phyloP scores from a whole-genome alignment of 305 asterid genomes.

The Nicotiana rustica region DNA sequence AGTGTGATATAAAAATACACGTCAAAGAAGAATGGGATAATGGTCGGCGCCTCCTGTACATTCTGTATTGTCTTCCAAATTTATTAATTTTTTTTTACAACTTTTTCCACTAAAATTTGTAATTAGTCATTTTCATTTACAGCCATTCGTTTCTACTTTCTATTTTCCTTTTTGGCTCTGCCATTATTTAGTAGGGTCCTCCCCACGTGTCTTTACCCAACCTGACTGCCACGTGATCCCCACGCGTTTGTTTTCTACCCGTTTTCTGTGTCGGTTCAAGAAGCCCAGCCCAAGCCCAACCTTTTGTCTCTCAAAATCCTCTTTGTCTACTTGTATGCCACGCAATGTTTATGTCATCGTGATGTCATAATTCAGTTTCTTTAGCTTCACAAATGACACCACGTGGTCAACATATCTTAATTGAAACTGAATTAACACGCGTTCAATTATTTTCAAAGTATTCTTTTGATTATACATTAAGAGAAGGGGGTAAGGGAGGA shows the following conservation, averaged over 20 bases:
- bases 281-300: constrained; percentile 19
- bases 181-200: constrained; percentile 17
- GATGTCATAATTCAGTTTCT: not conserved
- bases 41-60: constrained; percentile 28
- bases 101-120: not conserved
- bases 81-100: not conserved
- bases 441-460: not conserved
- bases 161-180: not conserved
- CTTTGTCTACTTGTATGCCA: constrained; percentile 9
- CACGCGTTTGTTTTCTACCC: constrained; percentile 18
- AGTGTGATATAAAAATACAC: constrained; percentile 7
- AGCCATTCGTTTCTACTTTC: constrained; percentile 17
- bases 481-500: not conserved
- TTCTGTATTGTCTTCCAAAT: not conserved
- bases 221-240: constrained; percentile 48
- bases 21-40: not conserved
- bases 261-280: constrained; percentile 17
- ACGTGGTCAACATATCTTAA: not conserved
- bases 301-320: not conserved
- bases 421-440: not conserved
- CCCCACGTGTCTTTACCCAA: constrained; percentile 16
- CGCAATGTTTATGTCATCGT: not conserved
- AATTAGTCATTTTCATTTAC: not conserved
- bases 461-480: not conserved
- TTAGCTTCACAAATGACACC: not conserved